Conservation (phyloP, 225 moss, liverwort and hornwort species). For the Lunularia cruciata region DNA sequence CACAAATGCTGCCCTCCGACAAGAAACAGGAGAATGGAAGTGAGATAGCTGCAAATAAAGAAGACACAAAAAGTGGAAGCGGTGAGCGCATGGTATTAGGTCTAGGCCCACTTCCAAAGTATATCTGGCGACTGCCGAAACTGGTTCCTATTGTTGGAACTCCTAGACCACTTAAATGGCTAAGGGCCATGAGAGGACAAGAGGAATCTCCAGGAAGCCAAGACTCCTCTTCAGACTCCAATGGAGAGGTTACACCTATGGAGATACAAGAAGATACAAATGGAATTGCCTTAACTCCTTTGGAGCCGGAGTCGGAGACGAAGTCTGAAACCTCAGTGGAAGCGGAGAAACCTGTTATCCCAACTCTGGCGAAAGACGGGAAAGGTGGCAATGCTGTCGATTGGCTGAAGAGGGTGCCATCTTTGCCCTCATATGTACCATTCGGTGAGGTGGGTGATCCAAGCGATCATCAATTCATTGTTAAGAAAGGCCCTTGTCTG, state of each 20-base stretch:
- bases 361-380: slow-evolving; percentile 18
- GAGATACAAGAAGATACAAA: slow-evolving; percentile 61
- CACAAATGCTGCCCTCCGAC: slow-evolving; percentile 24
- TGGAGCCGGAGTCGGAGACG: slow-evolving; percentile 11
- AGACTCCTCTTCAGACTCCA: slow-evolving; percentile 36
- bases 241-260: slow-evolving; percentile 40
- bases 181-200: slow-evolving; percentile 48
- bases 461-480: background rate
- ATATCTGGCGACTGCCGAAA: slow-evolving; percentile 79
- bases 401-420: slow-evolving; percentile 87
- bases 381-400: slow-evolving; percentile 57
- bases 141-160: slow-evolving; percentile 77
- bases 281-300: slow-evolving; percentile 47
- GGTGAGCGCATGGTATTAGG: slow-evolving; percentile 67
- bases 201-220: slow-evolving; percentile 29
- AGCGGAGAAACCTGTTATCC: slow-evolving; percentile 30
- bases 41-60: slow-evolving; percentile 24
- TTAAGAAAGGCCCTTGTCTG: background rate
- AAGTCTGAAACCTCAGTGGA: slow-evolving; percentile 31
- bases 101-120: slow-evolving; percentile 65
- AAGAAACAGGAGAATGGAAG: slow-evolving; percentile 45
- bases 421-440: slow-evolving; percentile 90
- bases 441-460: slow-evolving; percentile 61
- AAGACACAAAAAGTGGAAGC: slow-evolving; percentile 31
- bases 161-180: slow-evolving; percentile 69